These are phyloP conservation scores for Cladobotryum protrusum DNA, from an alignment of 2,329 filamentous ascomycete species.

Conservation along the genomic window DNA sequence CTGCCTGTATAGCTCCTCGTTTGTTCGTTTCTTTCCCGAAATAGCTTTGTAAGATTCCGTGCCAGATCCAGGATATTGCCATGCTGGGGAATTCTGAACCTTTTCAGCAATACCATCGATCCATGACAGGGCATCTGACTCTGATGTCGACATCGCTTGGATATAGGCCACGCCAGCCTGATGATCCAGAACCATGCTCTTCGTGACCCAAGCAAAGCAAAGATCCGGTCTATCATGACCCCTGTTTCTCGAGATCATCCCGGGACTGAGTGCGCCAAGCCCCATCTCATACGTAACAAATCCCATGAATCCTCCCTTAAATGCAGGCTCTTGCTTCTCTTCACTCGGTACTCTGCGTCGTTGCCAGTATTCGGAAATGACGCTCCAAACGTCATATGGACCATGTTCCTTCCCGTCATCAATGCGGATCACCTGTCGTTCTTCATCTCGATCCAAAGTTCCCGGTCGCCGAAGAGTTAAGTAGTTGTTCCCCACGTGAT, in stretches of 20 bases:
- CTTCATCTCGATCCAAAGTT: slow-evolving; percentile 12
- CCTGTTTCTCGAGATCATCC: slow-evolving; percentile 20
- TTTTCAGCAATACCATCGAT: slow-evolving; percentile 22
- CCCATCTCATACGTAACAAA: slow-evolving; percentile 83
- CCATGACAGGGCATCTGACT: slow-evolving; percentile 24
- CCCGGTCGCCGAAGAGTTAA: slow-evolving; percentile 22
- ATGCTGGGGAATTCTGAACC: slow-evolving; percentile 28
- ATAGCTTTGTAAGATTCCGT: slow-evolving; percentile 4
- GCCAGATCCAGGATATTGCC: slow-evolving; percentile 19
- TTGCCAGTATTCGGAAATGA: slow-evolving; percentile 41
- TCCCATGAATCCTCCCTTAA: slow-evolving; percentile 79
- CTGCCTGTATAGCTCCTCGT: slow-evolving; percentile 15
- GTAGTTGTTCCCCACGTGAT: slow-evolving; percentile 45
- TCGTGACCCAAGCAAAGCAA: slow-evolving; percentile 68
- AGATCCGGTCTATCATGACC: slow-evolving; percentile 56
- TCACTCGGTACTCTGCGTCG: slow-evolving; percentile 18
- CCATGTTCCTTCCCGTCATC: slow-evolving; percentile 20
- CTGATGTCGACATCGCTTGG: slow-evolving; percentile 40
- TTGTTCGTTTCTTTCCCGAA: slow-evolving; percentile 6
- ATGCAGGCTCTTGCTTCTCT: slow-evolving; percentile 39
- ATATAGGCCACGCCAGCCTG: slow-evolving; percentile 53
- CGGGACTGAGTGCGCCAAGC: slow-evolving; percentile 36
- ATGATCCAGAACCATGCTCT: slow-evolving; percentile 74
- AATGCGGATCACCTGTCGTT: slow-evolving; percentile 23
- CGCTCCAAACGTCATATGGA: slow-evolving; percentile 41